Base-by-base conservation (phyloP, 106 monocot genomes). In the Apostasia ramifera region DNA sequence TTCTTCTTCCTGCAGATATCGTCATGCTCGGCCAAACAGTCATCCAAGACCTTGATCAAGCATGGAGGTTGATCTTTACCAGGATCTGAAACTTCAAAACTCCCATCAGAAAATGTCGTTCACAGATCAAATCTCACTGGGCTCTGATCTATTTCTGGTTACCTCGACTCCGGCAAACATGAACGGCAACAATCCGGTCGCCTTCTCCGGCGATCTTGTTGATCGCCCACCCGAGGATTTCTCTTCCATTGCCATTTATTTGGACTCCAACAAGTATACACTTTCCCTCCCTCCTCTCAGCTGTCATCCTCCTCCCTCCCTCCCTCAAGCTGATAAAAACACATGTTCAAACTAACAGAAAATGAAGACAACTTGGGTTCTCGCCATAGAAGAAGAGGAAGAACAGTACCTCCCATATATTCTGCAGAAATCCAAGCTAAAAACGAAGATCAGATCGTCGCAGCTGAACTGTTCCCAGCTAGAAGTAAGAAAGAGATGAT, bases 91-190 rank as follows among this genome's bases (percentile, higher is more conserved):
- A 40, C 26, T 26, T 26, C 26, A 40, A 12, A 63, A 44, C 15
- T 2, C 26, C 2, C 53, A 64, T 12, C 7, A 41, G 8, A 59
- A 46, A 14, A 26, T 44, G 15, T 47, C 10, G 37, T 59, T 44
- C 53, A 54, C 44, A 67, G 5, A 55, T 26, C 26, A 26, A 26
- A 26, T 26, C 26, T 26, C 26, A 44, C 6, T 8, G 8, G 2
- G 39, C 43, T 55, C 11, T 67, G 42, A 39, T 66, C 10, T 38
- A 5, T 37, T 67, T 8, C 2, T 43, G 26, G 26, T 26, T 71
- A 90, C 92, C 80, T 55, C 81, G 84, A 68, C 70, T 76, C 65
- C 86, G 80, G 70, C 66, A 87, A 75, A 97, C 81, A 76, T 89
- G 89, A 53, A 85, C 77, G 1, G 84, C 95, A 1, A 89, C 14